Conservation (phyloP, 768 basidiomycete species). For the Tricholoma hemisulphureum region DNA sequence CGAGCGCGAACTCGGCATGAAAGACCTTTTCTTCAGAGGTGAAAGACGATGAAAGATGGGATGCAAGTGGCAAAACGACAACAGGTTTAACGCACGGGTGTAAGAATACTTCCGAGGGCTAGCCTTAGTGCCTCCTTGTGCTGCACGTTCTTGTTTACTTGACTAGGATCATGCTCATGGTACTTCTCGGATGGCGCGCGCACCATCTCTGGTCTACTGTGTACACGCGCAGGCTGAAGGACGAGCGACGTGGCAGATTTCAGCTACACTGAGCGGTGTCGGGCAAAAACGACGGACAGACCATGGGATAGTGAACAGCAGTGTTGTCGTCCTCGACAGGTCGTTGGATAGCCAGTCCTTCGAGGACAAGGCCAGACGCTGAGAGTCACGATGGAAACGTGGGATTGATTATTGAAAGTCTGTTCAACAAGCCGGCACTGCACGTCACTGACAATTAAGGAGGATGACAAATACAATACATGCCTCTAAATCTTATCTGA, state of each 20-base stretch:
- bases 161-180: conserved; percentile 24
- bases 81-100: conserved; percentile 45
- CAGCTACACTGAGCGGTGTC: background rate
- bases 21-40: conserved; percentile 49
- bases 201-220: conserved; percentile 31
- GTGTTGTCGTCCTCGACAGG: background rate
- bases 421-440: too few species aligned
- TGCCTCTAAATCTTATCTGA: too few species aligned
- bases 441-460: too few species aligned
- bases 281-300: background rate
- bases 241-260: background rate
- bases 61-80: background rate
- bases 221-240: conserved; percentile 35
- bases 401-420: too few species aligned
- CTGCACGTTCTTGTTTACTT: conserved; percentile 32
- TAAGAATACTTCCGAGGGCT: conserved; percentile 58
- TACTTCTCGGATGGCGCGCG: conserved; percentile 17
- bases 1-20: conserved; percentile 41
- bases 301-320: background rate
- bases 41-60: conserved; percentile 6
- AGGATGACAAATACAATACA: too few species aligned
- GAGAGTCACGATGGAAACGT: background rate
- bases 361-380: background rate
- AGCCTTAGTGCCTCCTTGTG: conserved; percentile 53
- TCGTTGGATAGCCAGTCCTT: background rate